These are phyloP conservation scores for Mycena vulgaris DNA, from an alignment of 768 basidiomycete genomes.

Conservation along the genomic window DNA sequence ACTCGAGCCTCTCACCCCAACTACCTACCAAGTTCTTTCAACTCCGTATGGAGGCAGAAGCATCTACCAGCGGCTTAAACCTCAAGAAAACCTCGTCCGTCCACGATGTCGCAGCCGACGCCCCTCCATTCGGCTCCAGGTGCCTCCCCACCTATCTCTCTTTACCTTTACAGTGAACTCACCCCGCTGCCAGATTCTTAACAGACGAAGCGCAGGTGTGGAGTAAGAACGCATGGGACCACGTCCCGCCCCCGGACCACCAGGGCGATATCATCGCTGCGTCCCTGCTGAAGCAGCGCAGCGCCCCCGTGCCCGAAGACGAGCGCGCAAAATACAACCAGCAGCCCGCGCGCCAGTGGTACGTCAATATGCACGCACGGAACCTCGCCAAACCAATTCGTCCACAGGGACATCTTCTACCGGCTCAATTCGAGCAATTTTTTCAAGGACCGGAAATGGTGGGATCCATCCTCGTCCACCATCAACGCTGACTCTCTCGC, in stretches of 20 bases:
- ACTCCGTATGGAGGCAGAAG: constrained; percentile 10
- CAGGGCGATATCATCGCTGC: constrained; percentile 81
- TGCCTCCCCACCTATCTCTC: constrained; percentile 42
- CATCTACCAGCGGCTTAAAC: constrained; percentile 16
- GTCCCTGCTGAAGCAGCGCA: constrained; percentile 79
- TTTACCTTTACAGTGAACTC: neutral
- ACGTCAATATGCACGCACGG: constrained; percentile 20
- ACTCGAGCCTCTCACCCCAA: too few relatives aligned
- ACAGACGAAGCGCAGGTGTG: constrained; percentile 82
- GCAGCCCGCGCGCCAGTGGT: constrained; percentile 84
- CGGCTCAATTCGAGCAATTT: constrained; percentile 88
- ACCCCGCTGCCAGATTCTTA: constrained; percentile 68
- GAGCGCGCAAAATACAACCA: constrained; percentile 82
- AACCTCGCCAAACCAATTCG: constrained; percentile 36
- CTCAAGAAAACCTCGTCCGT: constrained; percentile 73
- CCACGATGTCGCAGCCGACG: constrained; percentile 66
- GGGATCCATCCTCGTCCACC: constrained; percentile 26
- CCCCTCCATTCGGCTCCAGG: constrained; percentile 84
- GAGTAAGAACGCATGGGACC: constrained; percentile 94
- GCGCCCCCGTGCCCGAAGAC: constrained; percentile 79
- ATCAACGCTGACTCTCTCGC: neutral
- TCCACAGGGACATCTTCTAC: constrained; percentile 93
- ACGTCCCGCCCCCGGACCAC: constrained; percentile 87
- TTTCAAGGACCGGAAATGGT: constrained; percentile 96
- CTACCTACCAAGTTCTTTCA: too few relatives aligned